Evolutionary conservation across 805 yeast genomes (phyloP).

Genomic region (Kurtzmaniella fragi): DNA sequence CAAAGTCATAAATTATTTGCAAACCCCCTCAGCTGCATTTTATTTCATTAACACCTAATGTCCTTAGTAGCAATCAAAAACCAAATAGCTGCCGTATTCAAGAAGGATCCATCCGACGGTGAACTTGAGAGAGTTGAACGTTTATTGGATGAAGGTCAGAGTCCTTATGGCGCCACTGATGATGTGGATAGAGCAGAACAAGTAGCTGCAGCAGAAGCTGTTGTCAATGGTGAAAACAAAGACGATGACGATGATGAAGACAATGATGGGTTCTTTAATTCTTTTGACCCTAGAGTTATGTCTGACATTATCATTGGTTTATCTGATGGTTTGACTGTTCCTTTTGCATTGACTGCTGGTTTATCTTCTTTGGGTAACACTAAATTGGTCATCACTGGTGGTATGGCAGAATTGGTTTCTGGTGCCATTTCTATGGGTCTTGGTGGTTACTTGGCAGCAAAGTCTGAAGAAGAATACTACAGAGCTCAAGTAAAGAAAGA

Average conservation of each 20-base stretch:
- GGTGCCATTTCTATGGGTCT: constrained; percentile 98
- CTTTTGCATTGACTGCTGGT: constrained; percentile 98
- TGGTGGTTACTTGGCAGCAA: constrained; percentile 95
- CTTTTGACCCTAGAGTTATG: constrained; percentile 86
- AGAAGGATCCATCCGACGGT: constrained; percentile 20
- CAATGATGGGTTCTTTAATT: constrained; percentile 39
- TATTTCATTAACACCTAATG: constrained; percentile 8
- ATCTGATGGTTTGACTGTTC: constrained; percentile 94
- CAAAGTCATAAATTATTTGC: not conserved
- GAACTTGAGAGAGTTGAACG: constrained; percentile 27
- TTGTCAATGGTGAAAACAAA: constrained; percentile 22
- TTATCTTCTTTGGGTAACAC: constrained; percentile 86
- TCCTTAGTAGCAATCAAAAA: constrained; percentile 35
- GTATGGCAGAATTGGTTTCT: constrained; percentile 92
- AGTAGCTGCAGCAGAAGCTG: constrained; percentile 33
- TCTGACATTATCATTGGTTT: constrained; percentile 90
- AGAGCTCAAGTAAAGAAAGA: constrained; percentile 67
- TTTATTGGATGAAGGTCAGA: constrained; percentile 26
- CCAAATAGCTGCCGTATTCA: constrained; percentile 23
- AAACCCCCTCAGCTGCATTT: not conserved
- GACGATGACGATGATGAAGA: constrained; percentile 20
- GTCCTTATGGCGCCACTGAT: constrained; percentile 33
- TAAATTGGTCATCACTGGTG: constrained; percentile 92
- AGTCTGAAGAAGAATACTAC: constrained; percentile 76
- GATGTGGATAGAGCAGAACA: constrained; percentile 29